Evolutionary conservation across 345 rosid genomes (phyloP).

Genomic region (Eucalyptus virginea): DNA sequence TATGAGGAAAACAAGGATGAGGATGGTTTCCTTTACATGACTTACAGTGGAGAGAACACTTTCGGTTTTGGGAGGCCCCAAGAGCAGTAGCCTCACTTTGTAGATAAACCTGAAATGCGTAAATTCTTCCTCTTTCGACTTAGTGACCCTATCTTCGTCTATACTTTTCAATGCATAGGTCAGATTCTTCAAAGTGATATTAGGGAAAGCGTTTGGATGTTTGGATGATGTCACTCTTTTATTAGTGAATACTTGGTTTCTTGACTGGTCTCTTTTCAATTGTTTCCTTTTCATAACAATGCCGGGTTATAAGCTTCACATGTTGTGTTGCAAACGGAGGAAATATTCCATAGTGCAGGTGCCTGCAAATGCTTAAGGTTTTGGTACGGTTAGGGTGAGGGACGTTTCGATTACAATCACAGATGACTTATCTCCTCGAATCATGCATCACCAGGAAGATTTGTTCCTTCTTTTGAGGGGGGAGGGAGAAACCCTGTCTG

Average conservation of each 20-base stretch:
- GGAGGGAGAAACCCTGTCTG: background rate
- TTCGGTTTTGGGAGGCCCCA: constrained; percentile 14
- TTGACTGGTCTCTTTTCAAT: background rate
- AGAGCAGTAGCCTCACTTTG: background rate
- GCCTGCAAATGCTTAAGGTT: background rate
- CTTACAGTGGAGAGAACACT: constrained; percentile 75
- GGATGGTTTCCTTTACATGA: constrained; percentile 72
- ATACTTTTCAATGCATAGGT: background rate
- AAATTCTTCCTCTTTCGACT: constrained; percentile 9
- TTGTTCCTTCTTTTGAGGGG: background rate
- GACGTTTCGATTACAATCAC: background rate
- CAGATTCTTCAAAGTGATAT: background rate
- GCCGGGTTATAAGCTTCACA: background rate
- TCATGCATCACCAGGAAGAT: background rate
- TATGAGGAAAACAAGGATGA: constrained; percentile 62
- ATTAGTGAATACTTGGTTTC: background rate
- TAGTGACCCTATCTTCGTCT: background rate
- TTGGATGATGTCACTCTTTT: background rate
- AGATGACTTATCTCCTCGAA: background rate
- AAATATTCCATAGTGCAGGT: background rate
- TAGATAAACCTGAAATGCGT: constrained; percentile 3
- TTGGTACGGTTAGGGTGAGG: background rate
- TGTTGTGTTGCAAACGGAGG: background rate
- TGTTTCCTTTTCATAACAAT: background rate
- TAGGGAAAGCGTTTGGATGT: background rate